Evolutionary conservation across 352 stramenopile species (phyloP).

Genomic region (Elongisporangium anandrum): DNA sequence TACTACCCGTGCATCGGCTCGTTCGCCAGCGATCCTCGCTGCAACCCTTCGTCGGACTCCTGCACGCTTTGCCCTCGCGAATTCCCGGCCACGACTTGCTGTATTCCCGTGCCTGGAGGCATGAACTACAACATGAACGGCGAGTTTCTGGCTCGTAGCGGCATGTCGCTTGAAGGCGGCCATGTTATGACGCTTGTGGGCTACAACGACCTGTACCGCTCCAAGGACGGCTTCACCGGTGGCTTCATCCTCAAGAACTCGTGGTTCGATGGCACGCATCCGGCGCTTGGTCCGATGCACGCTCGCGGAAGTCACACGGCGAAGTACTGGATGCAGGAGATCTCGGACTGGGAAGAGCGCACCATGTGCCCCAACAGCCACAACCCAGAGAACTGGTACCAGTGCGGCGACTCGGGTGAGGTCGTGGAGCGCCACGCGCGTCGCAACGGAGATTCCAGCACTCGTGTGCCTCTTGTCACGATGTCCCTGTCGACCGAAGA

Average conservation of each 20-base stretch:
- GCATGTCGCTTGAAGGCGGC: constrained; percentile 50
- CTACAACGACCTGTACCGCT: constrained; percentile 64
- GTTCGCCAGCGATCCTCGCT: constrained; percentile 38
- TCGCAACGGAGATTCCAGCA: background rate
- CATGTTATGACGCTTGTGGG: constrained; percentile 70
- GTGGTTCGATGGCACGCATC: constrained; percentile 64
- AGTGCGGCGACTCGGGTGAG: constrained; percentile 54
- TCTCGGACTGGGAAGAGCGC: constrained; percentile 63
- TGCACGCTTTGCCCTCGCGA: constrained; percentile 54
- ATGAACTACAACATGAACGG: constrained; percentile 67
- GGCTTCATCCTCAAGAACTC: constrained; percentile 80
- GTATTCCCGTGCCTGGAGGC: constrained; percentile 30
- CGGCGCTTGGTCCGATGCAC: constrained; percentile 46
- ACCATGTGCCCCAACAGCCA: constrained; percentile 71
- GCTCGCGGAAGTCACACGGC: constrained; percentile 62
- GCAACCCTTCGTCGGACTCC: constrained; percentile 35
- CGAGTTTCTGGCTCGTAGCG: constrained; percentile 48
- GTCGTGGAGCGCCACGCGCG: constrained; percentile 29
- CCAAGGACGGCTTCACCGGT: constrained; percentile 52
- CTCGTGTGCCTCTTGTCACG: background rate
- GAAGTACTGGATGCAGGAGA: constrained; percentile 71
- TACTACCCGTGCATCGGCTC: constrained; percentile 61
- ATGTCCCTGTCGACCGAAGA: constrained; percentile 3
- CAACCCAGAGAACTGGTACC: constrained; percentile 69
- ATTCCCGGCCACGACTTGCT: constrained; percentile 49